phyloP scores from a whole-genome alignment of 2,329 filamentous ascomycete species.

The Xylaria sp. region DNA sequence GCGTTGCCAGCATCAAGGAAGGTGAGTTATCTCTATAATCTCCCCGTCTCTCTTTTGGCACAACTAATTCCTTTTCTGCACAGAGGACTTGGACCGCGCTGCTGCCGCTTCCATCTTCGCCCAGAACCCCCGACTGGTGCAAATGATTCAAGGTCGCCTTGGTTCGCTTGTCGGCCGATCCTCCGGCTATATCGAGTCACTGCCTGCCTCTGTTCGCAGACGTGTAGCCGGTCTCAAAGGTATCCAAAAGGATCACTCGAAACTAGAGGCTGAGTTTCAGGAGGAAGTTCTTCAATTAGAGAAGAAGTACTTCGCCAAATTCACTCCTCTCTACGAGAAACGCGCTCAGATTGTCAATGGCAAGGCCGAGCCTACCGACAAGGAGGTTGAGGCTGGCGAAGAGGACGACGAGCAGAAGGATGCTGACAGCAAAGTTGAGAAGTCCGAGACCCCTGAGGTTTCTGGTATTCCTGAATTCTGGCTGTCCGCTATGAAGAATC shows the following conservation, averaged over 20 bases:
- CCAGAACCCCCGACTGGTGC: slow-evolving; percentile 92
- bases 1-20: slow-evolving; percentile 95
- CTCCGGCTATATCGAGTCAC: slow-evolving; percentile 97
- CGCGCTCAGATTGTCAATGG: slow-evolving; percentile 95
- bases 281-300: slow-evolving; percentile 97
- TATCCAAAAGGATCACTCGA: slow-evolving; percentile 98
- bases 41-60: not conserved
- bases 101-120: slow-evolving; percentile 93
- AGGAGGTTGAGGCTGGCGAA: slow-evolving; percentile 88
- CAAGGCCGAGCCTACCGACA: slow-evolving; percentile 82
- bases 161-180: slow-evolving; percentile 92
- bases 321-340: slow-evolving; percentile 96
- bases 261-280: slow-evolving; percentile 98
- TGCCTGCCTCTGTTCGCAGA: slow-evolving; percentile 87
- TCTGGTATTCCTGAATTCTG: slow-evolving; percentile 98
- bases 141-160: slow-evolving; percentile 98
- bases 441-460: slow-evolving; percentile 65
- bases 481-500: slow-evolving; percentile 99
- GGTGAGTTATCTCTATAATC: slow-evolving; percentile 67
- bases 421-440: slow-evolving; percentile 62
- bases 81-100: slow-evolving; percentile 91
- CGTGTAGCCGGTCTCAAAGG: slow-evolving; percentile 96
- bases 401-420: slow-evolving; percentile 75
- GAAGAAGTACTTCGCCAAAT: slow-evolving; percentile 99
- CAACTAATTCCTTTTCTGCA: slow-evolving; percentile 41